Base-by-base conservation (phyloP, 345 rosid genomes). In the Microcos paniculata region DNA sequence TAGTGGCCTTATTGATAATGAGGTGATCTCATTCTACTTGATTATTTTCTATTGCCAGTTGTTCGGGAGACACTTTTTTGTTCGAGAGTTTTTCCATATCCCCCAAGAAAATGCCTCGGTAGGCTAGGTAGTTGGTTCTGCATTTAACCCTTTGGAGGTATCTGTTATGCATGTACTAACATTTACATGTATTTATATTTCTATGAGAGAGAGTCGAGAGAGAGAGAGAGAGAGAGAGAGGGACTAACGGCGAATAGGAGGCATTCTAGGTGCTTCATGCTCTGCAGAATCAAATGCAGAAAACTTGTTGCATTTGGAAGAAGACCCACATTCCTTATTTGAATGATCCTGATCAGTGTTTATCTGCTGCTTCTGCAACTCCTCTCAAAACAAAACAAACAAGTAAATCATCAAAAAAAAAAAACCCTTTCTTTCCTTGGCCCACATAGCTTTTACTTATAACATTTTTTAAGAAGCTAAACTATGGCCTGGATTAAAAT, bases 171-270 rank as follows among this genome's bases (percentile, higher is more conserved):
- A 24, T 18, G 19, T 35, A 21, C 1, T 33, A 38, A 42, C 14
- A 42, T 55, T 56, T 16, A 53, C 33, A 28, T n/a, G 14, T 13
- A 46, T 18, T 23, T 57, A 7, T 24, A 43, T 33, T 5, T 69
- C 61, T 49, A 40, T 52, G 40, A 35, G 40, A 0, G 56, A 51
- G 63, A 76, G 61, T n/a, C n/a, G 63, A 59, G 66, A 62, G 28
- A 55, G 61, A 67, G 13, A 30, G 58, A 48, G 80, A 61, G 42
- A 40, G 70, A 18, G 56, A 51, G 63, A 76, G 61, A 62, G 71
- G 21, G 26, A 82, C 93, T 86, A 52, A 96, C 99, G 92, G 74
- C 90, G 94, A 77, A 88, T 86, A 31, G 96, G 92, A 49, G 98
- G 90, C 85, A 88, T 81, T 82, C 91, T 84, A 46, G 94, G 91